phyloP scores from a whole-genome alignment of 805 yeast genomes.

The Schwanniomyces sp. region DNA sequence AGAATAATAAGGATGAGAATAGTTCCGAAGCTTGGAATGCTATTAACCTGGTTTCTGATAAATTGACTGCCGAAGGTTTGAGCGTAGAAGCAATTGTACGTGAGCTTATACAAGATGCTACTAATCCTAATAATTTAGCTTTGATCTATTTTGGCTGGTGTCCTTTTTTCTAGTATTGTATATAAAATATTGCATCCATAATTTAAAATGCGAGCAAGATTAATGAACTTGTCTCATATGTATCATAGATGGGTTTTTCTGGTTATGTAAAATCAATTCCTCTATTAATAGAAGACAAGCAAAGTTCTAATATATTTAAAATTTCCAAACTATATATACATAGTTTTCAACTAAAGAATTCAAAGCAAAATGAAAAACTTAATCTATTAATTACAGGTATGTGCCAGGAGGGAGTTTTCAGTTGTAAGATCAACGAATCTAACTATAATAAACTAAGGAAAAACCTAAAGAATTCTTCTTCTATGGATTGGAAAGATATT shows the following conservation, averaged over 20 bases:
- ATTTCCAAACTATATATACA: slow-evolving; percentile 16
- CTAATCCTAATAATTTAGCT: slow-evolving; percentile 64
- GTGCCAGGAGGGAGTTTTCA: slow-evolving; percentile 21
- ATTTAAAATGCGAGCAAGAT: background rate
- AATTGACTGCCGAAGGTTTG: slow-evolving; percentile 63
- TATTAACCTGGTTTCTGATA: slow-evolving; percentile 66
- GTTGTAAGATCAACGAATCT: slow-evolving; percentile 10
- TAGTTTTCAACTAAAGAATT: slow-evolving; percentile 6
- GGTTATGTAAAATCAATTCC: slow-evolving; percentile 15
- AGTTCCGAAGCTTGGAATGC: slow-evolving; percentile 82
- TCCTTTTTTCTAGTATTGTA: slow-evolving; percentile 55
- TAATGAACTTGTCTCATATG: background rate
- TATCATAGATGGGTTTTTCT: background rate
- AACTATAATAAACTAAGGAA: slow-evolving; percentile 1
- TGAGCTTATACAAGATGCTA: slow-evolving; percentile 77
- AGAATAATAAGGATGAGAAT: slow-evolving; percentile 30
- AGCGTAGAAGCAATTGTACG: slow-evolving; percentile 84
- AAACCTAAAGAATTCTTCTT: slow-evolving; percentile 7
- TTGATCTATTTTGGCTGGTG: slow-evolving; percentile 83
- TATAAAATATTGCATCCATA: background rate
- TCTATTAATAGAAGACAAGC: slow-evolving; percentile 16
- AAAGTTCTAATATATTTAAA: slow-evolving; percentile 10
- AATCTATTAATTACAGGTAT: slow-evolving; percentile 16
- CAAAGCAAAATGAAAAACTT: slow-evolving; percentile 3
- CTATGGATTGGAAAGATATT: slow-evolving; percentile 17